These are phyloP conservation scores for Myxozyma sirexii DNA, from an alignment of 805 yeast species.

Conservation along the genomic window DNA sequence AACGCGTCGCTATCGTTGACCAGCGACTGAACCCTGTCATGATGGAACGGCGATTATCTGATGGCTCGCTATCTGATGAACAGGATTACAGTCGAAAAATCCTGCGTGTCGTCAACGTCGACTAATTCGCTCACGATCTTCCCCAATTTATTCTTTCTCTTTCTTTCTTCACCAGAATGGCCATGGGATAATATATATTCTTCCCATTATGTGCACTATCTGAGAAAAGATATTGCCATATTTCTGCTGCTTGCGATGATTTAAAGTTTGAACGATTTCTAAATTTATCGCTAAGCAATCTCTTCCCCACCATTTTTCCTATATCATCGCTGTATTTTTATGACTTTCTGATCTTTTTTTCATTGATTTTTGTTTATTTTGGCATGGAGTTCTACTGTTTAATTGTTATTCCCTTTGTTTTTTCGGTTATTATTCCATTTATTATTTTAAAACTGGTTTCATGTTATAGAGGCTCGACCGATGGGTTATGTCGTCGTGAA, in stretches of 20 bases:
- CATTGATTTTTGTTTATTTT: neutral
- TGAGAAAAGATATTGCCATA: neutral
- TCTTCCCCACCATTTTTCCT: neutral
- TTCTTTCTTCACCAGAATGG: neutral
- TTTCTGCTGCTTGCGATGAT: too few relatives aligned
- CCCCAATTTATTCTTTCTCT: neutral
- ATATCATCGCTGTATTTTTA: neutral
- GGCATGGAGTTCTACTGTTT: neutral
- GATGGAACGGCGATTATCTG: conserved; percentile 77
- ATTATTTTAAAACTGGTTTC: neutral
- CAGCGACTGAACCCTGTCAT: conserved; percentile 73
- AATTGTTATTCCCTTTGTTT: neutral
- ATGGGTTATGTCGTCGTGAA: neutral
- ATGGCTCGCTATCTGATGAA: conserved; percentile 85
- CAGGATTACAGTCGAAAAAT: conserved; percentile 79
- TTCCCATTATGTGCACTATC: neutral
- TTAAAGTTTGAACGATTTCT: neutral
- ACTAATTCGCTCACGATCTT: conserved; percentile 38
- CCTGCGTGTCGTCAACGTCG: conserved; percentile 87
- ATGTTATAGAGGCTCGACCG: neutral
- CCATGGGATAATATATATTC: too few relatives aligned
- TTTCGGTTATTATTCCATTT: neutral
- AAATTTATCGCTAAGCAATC: neutral
- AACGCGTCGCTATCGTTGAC: conserved; percentile 49
- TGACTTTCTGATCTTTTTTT: neutral